These are phyloP conservation scores for Colletotrichum gloeosporioides DNA, from an alignment of 2,329 filamentous ascomycete species.

Conservation along the genomic window DNA sequence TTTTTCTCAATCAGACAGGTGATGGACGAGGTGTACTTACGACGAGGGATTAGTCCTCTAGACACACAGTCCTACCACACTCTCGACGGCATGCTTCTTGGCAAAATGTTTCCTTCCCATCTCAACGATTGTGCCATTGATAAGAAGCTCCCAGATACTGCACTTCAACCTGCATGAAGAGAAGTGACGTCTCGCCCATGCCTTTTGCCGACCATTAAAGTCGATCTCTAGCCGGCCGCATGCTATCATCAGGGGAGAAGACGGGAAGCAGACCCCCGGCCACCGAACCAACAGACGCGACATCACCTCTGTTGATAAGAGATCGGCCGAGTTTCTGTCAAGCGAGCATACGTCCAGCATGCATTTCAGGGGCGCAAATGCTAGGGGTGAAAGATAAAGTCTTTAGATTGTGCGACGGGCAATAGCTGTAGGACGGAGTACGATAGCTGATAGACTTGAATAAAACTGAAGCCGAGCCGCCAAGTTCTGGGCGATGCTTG, in stretches of 20 bases:
- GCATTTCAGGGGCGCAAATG: background rate
- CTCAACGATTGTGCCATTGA: background rate
- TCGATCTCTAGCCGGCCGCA: background rate
- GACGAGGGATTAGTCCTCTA: background rate
- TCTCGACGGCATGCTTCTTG: background rate
- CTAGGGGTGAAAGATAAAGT: background rate
- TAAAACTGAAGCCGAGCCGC: background rate
- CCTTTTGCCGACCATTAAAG: background rate
- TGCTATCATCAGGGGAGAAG: background rate
- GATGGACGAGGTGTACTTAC: background rate
- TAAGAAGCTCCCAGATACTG: background rate
- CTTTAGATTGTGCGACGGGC: background rate
- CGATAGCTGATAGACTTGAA: background rate
- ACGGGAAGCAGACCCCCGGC: background rate
- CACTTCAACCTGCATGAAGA: background rate
- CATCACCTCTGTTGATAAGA: background rate
- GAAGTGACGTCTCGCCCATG: background rate
- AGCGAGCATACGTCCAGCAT: background rate
- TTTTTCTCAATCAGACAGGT: background rate
- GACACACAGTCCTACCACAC: background rate
- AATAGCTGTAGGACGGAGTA: background rate
- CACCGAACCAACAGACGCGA: background rate
- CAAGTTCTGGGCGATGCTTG: background rate
- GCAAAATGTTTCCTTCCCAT: background rate
- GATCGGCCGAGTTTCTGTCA: background rate